Evolutionary conservation across 345 rosid species (phyloP).

Genomic region (Odontarrhena argentea): DNA sequence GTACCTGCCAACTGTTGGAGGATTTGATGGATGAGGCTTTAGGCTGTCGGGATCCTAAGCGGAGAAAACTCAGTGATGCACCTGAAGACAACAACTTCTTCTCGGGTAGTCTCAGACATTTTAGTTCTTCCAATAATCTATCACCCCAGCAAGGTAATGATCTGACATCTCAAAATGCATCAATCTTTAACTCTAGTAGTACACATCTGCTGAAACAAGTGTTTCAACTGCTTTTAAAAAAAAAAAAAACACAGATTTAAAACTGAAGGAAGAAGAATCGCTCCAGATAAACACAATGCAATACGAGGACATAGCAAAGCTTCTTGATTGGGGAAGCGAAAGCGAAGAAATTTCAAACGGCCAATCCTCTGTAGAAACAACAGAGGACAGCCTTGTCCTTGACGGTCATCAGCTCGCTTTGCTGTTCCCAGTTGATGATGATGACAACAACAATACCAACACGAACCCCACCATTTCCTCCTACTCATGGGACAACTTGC

Average conservation of each 20-base stretch:
- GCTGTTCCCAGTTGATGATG: constrained; percentile 40
- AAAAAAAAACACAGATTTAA: constrained; percentile 30
- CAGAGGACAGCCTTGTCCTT: constrained; percentile 51
- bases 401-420: constrained; percentile 56
- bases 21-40: constrained; percentile 47
- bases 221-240: background rate
- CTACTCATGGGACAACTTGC: constrained; percentile 51
- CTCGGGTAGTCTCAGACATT: constrained; percentile 1
- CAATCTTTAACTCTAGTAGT: background rate
- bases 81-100: constrained; percentile 6
- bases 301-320: constrained; percentile 49
- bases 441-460: constrained; percentile 26
- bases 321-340: constrained; percentile 36
- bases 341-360: constrained; percentile 50
- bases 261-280: constrained; percentile 38
- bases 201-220: background rate
- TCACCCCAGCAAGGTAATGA: constrained; percentile 26
- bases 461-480: constrained; percentile 30
- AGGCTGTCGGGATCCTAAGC: constrained; percentile 15
- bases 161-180: constrained; percentile 5
- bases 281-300: constrained; percentile 35
- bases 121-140: background rate
- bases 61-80: constrained; percentile 24
- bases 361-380: constrained; percentile 45
- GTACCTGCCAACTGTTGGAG: constrained; percentile 47